Base-by-base conservation (phyloP, 176 grass and related monocot genomes). In the Raddia guianensis region DNA sequence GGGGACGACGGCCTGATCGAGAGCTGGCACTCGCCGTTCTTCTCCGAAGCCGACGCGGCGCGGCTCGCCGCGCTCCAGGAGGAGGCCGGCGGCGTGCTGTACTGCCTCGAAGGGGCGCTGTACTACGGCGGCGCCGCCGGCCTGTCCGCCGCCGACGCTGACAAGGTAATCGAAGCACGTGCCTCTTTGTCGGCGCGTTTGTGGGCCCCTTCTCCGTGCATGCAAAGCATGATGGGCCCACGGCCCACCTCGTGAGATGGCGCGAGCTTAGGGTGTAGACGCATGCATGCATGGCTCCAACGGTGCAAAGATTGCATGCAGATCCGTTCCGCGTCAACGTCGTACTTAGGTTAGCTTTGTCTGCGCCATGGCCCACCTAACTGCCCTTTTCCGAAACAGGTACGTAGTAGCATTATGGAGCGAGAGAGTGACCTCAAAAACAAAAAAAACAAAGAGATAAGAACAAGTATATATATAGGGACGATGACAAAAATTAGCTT, bases 81-180 rank as follows among this genome's bases (percentile, higher is more conserved):
- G 59, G 53, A 76, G 37, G 72, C 74, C 27, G 67, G 64, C 10
- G 86, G 84, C 5, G 74, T 80, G 18, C 59, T 95, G 2, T 95
- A 95, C 87, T 83, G 75, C 75, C 73, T 95, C 33, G 87, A 92
- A 62, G 93, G 67, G 10, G 90, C 86, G 0, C n/a, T 88, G 2
- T 92, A 95, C 82, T 88, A 90, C 79, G 80, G 86, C 73, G 64
- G 86, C 18, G 58, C 63, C 34, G 27, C 44, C 72, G 58, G 76
- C 27, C 40, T 7, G 5, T 3, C 81, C 1, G 67, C 49, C 20
- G 16, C 66, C 1, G 69, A 63, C n/a, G 51, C 82, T 12, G 73
- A 83, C 19, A 50, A 87, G 87, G 91, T 90, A 82, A 66, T 45
- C 37, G 15, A 45, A 77, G 2, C 13, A 16, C 8, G n/a, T 43